Conservation (phyloP, 768 basidiomycete genomes). For the Termitomyces sp. region DNA sequence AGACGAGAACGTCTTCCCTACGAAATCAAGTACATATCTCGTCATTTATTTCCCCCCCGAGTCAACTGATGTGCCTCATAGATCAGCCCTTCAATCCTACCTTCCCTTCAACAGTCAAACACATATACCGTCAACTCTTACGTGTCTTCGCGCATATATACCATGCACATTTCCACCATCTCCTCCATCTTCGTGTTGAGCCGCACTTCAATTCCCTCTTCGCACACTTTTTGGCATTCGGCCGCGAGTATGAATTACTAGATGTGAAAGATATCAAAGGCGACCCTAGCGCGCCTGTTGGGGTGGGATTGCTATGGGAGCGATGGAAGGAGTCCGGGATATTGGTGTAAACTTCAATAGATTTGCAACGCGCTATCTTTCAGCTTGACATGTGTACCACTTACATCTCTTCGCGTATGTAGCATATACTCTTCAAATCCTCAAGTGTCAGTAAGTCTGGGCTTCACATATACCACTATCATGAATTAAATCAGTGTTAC, state of each 20-base stretch:
- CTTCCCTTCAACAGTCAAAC: constrained; percentile 88
- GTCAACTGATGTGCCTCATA: constrained; percentile 24
- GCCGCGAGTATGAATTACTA: constrained; percentile 87
- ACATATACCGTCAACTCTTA: constrained; percentile 94
- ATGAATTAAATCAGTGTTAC: too few relatives aligned
- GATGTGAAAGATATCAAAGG: constrained; percentile 88
- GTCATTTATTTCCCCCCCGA: neutral
- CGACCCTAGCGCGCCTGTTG: constrained; percentile 53
- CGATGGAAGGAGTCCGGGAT: constrained; percentile 88
- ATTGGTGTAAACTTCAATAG: constrained; percentile 23
- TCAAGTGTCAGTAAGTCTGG: neutral
- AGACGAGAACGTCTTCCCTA: constrained; percentile 92
- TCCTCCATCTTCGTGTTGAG: constrained; percentile 90
- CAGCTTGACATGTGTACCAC: neutral
- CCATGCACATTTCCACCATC: constrained; percentile 87
- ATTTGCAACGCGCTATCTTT: neutral
- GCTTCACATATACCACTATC: neutral
- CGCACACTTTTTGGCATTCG: constrained; percentile 96
- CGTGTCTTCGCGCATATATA: constrained; percentile 98
- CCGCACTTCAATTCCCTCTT: constrained; percentile 97
- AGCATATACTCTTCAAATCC: neutral
- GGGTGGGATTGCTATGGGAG: constrained; percentile 80
- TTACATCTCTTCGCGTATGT: neutral
- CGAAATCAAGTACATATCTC: constrained; percentile 75
- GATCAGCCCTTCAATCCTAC: constrained; percentile 83